These are phyloP conservation scores for Crithidia brevicula DNA, from an alignment of 208 protist species.

Conservation along the genomic window DNA sequence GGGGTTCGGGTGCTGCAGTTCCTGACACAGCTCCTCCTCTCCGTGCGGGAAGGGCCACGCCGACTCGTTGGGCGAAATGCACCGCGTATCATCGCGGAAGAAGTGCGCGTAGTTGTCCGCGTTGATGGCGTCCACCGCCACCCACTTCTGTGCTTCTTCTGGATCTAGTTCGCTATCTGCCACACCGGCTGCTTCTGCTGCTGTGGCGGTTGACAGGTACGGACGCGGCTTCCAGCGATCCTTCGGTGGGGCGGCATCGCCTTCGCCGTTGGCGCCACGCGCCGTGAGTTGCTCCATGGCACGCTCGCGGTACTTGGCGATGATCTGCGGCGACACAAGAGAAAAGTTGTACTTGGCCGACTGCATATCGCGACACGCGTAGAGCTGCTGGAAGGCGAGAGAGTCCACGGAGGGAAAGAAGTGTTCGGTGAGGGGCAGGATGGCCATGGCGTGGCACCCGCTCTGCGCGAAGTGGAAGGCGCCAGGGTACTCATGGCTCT, in stretches of 20 bases:
- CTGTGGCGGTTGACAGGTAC: constrained; percentile 10
- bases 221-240: constrained; percentile 26
- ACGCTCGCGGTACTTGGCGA: constrained; percentile 28
- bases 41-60: constrained; percentile 11
- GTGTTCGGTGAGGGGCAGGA: constrained; percentile 56
- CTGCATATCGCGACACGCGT: constrained; percentile 46
- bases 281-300: constrained; percentile 14
- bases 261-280: constrained; percentile 21
- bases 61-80: constrained; percentile 30
- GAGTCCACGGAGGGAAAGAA: constrained; percentile 62
- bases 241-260: constrained; percentile 11
- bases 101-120: constrained; percentile 39
- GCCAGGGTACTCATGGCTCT: constrained; percentile 51
- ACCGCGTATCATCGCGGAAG: constrained; percentile 32
- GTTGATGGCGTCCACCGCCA: constrained; percentile 32
- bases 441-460: constrained; percentile 40
- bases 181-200: neutral
- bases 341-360: constrained; percentile 71
- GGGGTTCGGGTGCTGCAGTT: constrained; percentile 33
- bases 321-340: constrained; percentile 31
- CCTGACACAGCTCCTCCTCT: constrained; percentile 30
- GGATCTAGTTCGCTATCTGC: neutral
- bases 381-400: constrained; percentile 64
- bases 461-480: constrained; percentile 50
- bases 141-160: constrained; percentile 4